Evolutionary conservation across 306 rosid species (phyloP), one percentile per base, ranked within the genome.

Genomic region (Trichosanthes cucumerina): DNA sequence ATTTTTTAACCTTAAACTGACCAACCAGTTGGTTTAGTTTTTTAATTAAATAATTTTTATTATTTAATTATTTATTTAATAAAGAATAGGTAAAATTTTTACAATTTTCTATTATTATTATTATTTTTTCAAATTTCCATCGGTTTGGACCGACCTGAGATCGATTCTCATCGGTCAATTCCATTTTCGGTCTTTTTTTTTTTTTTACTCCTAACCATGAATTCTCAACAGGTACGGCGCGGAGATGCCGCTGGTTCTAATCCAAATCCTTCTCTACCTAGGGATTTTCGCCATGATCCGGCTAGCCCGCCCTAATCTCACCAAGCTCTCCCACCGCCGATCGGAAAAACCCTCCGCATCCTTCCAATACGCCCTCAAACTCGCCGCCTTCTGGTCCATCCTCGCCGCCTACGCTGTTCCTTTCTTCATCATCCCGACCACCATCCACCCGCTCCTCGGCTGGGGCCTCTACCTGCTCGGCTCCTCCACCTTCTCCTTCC

Each of bases 391-490:
- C 39, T 87, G 96, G 93, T 89, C 91, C 54, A 91, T 93, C 11
- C 80, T 93, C 39, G 91, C 92, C 34, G 90, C 97, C 4, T 93
- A 93, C 54, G 34, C 78, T 1, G 78, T 88, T 64, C 98, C 98
- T 3, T 85, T 90, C 85, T 74, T 91, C 66, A 75, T 88, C 31
- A 86, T 93, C 58, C 98, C 98, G 82, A 90, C 80, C 70, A 93
- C 98, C 0, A 50, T 90, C 82, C 98, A 93, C 82, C 98, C 98
- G n/a, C 15, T 91, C 14, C 9, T 91, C 12, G 98, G 96, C 39
- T 93, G 98, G 98, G 49, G 82, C 46, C 86, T 93, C 4, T 93
- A 89, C 78, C 83, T 93, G 68, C 85, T 93, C 1, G 92, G 96
- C 52, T 46, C 89, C 0, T 82, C 89, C n/a, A 82, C 96, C 4